These are phyloP conservation scores for Daldinia grandis DNA, from an alignment of 495 filamentous ascomycete genomes.

Conservation along the genomic window DNA sequence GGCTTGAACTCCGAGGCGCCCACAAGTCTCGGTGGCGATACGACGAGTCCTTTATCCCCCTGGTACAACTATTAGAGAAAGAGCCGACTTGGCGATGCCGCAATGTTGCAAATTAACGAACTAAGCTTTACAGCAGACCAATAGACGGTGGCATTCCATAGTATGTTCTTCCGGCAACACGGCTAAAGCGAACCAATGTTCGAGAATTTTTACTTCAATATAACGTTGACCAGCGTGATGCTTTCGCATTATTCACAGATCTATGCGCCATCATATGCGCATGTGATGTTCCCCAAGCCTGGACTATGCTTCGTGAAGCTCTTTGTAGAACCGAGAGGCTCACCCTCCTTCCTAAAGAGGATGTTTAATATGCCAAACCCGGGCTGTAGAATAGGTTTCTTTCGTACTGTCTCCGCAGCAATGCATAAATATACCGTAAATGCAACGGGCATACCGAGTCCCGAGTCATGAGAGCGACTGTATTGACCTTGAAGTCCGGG, in stretches of 20 bases:
- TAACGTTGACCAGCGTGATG: conserved; percentile 4
- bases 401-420: not conserved
- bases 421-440: conserved; percentile 8
- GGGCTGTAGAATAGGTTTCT: not conserved
- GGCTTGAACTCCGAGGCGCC: conserved; percentile 3
- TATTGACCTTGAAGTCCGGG: not conserved
- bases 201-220: conserved; percentile 11
- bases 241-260: conserved; percentile 8
- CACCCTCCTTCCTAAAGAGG: conserved; percentile 28
- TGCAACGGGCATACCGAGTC: conserved; percentile 5
- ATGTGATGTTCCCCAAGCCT: conserved; percentile 1
- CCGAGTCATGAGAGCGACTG: not conserved
- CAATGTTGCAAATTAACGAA: conserved; percentile 32
- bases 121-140: conserved; percentile 34
- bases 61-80: conserved; percentile 10
- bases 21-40: conserved; percentile 14
- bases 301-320: not conserved
- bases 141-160: conserved; percentile 27
- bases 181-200: conserved; percentile 26
- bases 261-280: not conserved
- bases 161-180: conserved; percentile 33
- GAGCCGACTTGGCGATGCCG: conserved; percentile 37
- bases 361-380: conserved; percentile 5
- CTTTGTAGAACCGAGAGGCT: conserved; percentile 4
- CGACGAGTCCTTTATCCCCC: conserved; percentile 24